These are phyloP conservation scores for Aurinia saxatilis DNA, from an alignment of 345 rosid genomes.

Conservation along the genomic window DNA sequence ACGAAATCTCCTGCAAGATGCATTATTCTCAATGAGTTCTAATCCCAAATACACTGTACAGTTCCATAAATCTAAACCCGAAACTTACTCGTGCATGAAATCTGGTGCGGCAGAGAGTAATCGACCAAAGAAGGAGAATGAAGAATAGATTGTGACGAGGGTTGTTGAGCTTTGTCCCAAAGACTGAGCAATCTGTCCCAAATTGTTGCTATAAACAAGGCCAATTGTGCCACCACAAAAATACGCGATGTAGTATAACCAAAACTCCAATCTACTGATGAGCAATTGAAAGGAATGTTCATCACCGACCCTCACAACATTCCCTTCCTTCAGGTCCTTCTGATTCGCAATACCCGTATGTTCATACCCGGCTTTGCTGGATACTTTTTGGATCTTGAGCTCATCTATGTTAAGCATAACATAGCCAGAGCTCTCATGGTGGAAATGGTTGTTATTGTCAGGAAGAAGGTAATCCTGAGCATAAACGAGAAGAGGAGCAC, in stretches of 20 bases:
- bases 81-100: conserved; percentile 51
- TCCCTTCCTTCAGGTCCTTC: conserved; percentile 37
- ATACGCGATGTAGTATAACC: conserved; percentile 68
- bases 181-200: conserved; percentile 80
- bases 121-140: conserved; percentile 81
- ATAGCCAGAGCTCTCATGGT: conserved; percentile 30
- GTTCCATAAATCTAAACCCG: neutral
- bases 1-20: conserved; percentile 57
- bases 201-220: conserved; percentile 72
- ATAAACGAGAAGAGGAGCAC: conserved; percentile 50
- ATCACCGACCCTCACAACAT: conserved; percentile 54
- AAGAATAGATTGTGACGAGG: conserved; percentile 61
- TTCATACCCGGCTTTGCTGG: conserved; percentile 2
- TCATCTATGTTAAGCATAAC: conserved; percentile 40
- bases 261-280: conserved; percentile 59
- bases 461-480: conserved; percentile 43
- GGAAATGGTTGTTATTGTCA: conserved; percentile 10
- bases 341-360: neutral
- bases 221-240: conserved; percentile 82
- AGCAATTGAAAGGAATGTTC: conserved; percentile 53
- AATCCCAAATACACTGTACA: neutral
- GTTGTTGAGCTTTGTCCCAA: conserved; percentile 41
- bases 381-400: conserved; percentile 42
- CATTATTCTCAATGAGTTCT: neutral
- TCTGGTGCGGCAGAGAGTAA: conserved; percentile 80